These are phyloP conservation scores for Lactifluus echinatus DNA, from an alignment of 768 basidiomycete genomes.

Conservation along the genomic window DNA sequence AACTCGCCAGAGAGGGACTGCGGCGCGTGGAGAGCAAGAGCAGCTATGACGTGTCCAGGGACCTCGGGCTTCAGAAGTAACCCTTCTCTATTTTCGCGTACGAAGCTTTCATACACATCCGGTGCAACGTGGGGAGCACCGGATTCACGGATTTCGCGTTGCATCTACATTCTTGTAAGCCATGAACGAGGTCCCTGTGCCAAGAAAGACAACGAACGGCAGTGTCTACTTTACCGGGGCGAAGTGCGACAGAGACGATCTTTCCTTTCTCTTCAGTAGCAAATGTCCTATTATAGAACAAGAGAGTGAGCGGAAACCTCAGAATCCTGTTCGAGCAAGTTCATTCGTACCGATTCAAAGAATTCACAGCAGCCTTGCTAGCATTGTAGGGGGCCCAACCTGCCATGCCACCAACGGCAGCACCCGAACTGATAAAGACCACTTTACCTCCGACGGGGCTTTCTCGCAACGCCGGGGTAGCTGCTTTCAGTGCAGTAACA, in stretches of 20 bases:
- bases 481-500: constrained; percentile 54
- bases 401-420: constrained; percentile 54
- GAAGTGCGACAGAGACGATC: constrained; percentile 63
- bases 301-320: not conserved
- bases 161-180: constrained; percentile 48
- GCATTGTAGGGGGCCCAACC: constrained; percentile 83
- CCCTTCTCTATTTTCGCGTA: constrained; percentile 50
- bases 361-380: constrained; percentile 83
- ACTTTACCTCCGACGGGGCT: constrained; percentile 53
- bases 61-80: constrained; percentile 68
- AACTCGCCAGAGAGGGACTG: constrained; percentile 64
- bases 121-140: constrained; percentile 47
- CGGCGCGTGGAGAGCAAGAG: constrained; percentile 57
- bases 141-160: constrained; percentile 42
- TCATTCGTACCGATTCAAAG: constrained; percentile 39
- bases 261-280: constrained; percentile 70
- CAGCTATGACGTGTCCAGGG: constrained; percentile 71
- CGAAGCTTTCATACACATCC: constrained; percentile 48
- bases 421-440: constrained; percentile 81
- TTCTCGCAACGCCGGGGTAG: constrained; percentile 61
- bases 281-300: constrained; percentile 43
- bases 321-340: too few species aligned
- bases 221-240: constrained; percentile 87
- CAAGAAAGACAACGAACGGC: constrained; percentile 37
- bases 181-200: not conserved